Evolutionary conservation across 345 rosid species (phyloP).

Genomic region (Litchi chinensis): DNA sequence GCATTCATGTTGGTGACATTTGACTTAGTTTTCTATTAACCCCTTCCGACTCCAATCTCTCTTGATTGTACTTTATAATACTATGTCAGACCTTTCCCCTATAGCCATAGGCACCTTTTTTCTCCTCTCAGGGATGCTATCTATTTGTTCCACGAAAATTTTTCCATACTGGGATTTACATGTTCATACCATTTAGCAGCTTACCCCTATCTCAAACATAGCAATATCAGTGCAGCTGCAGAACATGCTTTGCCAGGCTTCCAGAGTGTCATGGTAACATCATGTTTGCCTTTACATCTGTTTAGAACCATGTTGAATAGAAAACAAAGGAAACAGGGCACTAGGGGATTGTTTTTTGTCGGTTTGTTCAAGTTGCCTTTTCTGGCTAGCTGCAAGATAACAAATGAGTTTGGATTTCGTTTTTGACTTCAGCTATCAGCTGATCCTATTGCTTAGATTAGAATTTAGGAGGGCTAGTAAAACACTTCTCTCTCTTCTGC

Average conservation of each 20-base stretch:
- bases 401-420: background rate
- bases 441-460: no score
- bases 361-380: background rate
- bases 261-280: background rate
- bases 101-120: background rate
- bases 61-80: background rate
- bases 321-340: background rate
- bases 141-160: background rate
- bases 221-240: background rate
- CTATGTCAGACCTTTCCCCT: background rate
- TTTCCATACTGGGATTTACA: background rate
- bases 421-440: background rate
- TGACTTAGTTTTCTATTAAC: background rate
- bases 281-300: background rate
- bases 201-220: background rate
- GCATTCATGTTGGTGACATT: background rate
- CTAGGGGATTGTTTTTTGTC: background rate
- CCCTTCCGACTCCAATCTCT: background rate
- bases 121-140: background rate
- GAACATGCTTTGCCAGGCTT: background rate
- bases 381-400: background rate
- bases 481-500: conserved; percentile 9
- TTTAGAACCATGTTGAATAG: background rate
- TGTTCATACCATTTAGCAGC: background rate
- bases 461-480: background rate